Base-by-base conservation (phyloP, 495 filamentous ascomycete genomes). In the Penicillium taxi region DNA sequence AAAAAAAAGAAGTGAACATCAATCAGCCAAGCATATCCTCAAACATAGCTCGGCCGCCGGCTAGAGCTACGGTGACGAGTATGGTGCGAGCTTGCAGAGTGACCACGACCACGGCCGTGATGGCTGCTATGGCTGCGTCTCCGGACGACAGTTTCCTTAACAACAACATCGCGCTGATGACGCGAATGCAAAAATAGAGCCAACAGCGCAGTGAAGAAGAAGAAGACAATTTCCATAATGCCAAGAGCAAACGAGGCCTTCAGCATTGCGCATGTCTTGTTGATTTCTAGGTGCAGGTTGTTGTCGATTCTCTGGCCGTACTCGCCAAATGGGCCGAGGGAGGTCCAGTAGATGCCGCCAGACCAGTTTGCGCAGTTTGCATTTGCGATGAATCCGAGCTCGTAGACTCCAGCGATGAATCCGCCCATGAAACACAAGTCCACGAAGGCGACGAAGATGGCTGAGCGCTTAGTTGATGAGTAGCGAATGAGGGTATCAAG, bases 181-280 rank as follows among this genome's bases (percentile, higher is more conserved):
- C 59, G 41, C 6, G 32, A 62, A 37, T 82, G 72, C 34, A 83
- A 58, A 30, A 65, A 67, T 26, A 77, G 64, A 3, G 82, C 78
- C 13, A 82, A 46, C 7, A 82, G 52, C 18, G 66, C 67, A 1
- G 86, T 90, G 51, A 85, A 63, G 52, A 81, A 75, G 59, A 94
- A 95, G 60, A 90, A 85, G 20, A 93, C 62, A 35, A 64, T 64
- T 49, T 91, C 86, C 78, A 94, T 90, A 50, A 95, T 94, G 1
- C 76, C 88, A 41, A 95, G 73, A 2, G 85, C 88, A 44, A 84
- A 95, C 43, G 65, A 70, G 1, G 88, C 79, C 75, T 95, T 94
- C 36, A 90, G 73, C 86, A 95, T 90, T 12, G 75, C 74, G 59
- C 88, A 95, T 2, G 70, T 72, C 72, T 90, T 90, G 53, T 88